phyloP scores from a whole-genome alignment of 192 early-diverging fungal species.

The Gaertneriomyces semiglobifer region DNA sequence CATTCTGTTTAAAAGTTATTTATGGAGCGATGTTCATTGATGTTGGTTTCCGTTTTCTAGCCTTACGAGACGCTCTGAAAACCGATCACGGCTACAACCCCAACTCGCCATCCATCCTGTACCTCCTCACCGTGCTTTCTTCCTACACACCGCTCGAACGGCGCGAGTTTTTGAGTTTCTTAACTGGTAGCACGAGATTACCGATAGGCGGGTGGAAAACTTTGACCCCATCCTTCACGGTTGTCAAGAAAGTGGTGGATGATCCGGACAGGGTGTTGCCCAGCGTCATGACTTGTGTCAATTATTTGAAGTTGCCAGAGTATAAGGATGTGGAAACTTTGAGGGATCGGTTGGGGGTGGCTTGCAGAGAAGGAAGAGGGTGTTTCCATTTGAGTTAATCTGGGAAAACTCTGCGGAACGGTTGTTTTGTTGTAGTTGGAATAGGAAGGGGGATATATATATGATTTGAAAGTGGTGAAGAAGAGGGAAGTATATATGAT shows the following conservation, averaged over 20 bases:
- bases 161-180: constrained; percentile 79
- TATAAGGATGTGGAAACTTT: constrained; percentile 68
- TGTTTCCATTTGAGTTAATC: constrained; percentile 51
- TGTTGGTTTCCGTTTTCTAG: constrained; percentile 16
- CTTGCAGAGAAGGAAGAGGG: constrained; percentile 81
- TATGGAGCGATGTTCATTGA: neutral
- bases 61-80: constrained; percentile 65
- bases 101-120: constrained; percentile 63
- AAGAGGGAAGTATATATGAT: too few species aligned
- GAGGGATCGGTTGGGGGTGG: constrained; percentile 60
- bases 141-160: constrained; percentile 58
- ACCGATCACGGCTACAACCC: constrained; percentile 81
- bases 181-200: constrained; percentile 83
- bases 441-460: too few species aligned
- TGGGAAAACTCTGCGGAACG: too few species aligned
- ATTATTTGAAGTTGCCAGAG: constrained; percentile 89
- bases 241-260: constrained; percentile 75
- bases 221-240: constrained; percentile 77
- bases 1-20: neutral
- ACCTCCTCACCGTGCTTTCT: constrained; percentile 68
- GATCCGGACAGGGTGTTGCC: constrained; percentile 76
- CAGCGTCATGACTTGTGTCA: constrained; percentile 94
- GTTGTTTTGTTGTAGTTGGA: too few species aligned
- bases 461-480: too few species aligned
- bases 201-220: constrained; percentile 88